phyloP scores from a whole-genome alignment of 306 rosid species.

The Ziziphus jujuba region DNA sequence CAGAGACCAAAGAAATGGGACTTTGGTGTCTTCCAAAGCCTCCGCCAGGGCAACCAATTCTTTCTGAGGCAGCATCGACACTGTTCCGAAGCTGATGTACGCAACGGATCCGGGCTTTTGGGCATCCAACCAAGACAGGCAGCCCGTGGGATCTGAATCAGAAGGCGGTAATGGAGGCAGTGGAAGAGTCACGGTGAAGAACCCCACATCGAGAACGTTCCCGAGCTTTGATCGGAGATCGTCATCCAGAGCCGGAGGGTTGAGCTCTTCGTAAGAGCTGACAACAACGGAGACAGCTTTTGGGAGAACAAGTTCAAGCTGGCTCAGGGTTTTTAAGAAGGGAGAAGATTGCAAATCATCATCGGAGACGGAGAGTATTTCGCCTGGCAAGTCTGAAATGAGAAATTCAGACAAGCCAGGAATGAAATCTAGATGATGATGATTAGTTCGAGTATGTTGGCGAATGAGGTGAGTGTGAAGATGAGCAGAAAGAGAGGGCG shows the following conservation, averaged over 20 bases:
- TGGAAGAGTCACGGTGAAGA: constrained; percentile 29
- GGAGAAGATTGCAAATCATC: constrained; percentile 21
- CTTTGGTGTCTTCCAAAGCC: constrained; percentile 38
- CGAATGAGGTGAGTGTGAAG: constrained; percentile 34
- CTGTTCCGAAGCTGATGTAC: constrained; percentile 27
- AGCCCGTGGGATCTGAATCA: constrained; percentile 20
- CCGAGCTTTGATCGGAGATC: constrained; percentile 37
- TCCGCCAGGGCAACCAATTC: constrained; percentile 40
- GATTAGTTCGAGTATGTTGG: not conserved
- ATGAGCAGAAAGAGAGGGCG: constrained; percentile 35
- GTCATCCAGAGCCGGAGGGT: constrained; percentile 19
- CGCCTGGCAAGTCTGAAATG: constrained; percentile 35
- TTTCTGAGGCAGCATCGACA: not conserved
- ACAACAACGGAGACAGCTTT: constrained; percentile 39
- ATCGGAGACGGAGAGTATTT: not conserved
- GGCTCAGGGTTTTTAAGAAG: constrained; percentile 26
- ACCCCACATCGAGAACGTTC: constrained; percentile 36
- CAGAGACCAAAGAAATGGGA: constrained; percentile 35
- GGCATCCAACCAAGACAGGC: constrained; percentile 27
- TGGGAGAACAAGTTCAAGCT: constrained; percentile 31
- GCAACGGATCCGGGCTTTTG: constrained; percentile 12
- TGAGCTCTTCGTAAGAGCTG: constrained; percentile 34
- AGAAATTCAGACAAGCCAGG: constrained; percentile 40
- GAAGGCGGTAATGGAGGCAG: constrained; percentile 10
- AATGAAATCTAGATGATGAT: too few species aligned